Percentiles rank a stretch among this genome's conserved stretches.
These are phyloP conservation scores for Clarireedia homoeocarpa DNA, from an alignment of 2,329 filamentous ascomycete species.

Conservation along the genomic window DNA sequence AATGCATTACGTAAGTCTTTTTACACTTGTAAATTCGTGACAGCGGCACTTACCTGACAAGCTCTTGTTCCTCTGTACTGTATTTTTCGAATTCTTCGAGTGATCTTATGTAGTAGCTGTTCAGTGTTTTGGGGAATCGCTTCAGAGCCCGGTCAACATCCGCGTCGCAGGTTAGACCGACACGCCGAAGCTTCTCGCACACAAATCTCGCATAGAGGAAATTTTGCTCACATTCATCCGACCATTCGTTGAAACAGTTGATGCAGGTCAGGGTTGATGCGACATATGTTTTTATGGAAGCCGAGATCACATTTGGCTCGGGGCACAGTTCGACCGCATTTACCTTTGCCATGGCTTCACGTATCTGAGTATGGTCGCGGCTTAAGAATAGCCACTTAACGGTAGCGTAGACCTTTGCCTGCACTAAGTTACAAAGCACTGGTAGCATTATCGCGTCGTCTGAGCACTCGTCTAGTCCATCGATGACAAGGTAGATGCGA, in stretches of 20 bases:
- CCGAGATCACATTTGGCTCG: no score
- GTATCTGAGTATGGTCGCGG: no score
- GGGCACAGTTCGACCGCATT: no score
- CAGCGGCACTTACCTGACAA: slow-evolving; percentile 3
- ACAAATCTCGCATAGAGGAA: slow-evolving; percentile 11
- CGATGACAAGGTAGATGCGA: slow-evolving; percentile 6
- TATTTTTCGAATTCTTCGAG: slow-evolving; percentile 3
- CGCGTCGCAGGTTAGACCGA: no score
- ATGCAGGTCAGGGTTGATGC: not conserved
- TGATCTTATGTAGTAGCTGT: slow-evolving; percentile 6
- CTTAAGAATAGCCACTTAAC: no score
- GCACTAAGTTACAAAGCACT: not conserved
- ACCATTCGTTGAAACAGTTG: slow-evolving; percentile 4
- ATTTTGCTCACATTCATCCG: slow-evolving; percentile 9
- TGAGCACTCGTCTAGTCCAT: slow-evolving; percentile 12
- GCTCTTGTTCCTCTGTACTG: slow-evolving; percentile 5
- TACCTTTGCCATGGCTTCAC: no score
- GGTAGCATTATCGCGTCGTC: not conserved
- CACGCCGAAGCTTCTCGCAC: slow-evolving; percentile 7
- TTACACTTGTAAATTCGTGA: no score
- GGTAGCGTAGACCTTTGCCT: no score
- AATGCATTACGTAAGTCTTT: no score
- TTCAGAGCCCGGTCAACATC: not conserved
- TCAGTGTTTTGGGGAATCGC: slow-evolving; percentile 7
- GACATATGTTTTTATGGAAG: no score